A percentile compares a stretch with the other conserved stretches of the same genome.
phyloP scores from a whole-genome alignment of 2,329 filamentous ascomycete species.

The Aspergillus ustus region DNA sequence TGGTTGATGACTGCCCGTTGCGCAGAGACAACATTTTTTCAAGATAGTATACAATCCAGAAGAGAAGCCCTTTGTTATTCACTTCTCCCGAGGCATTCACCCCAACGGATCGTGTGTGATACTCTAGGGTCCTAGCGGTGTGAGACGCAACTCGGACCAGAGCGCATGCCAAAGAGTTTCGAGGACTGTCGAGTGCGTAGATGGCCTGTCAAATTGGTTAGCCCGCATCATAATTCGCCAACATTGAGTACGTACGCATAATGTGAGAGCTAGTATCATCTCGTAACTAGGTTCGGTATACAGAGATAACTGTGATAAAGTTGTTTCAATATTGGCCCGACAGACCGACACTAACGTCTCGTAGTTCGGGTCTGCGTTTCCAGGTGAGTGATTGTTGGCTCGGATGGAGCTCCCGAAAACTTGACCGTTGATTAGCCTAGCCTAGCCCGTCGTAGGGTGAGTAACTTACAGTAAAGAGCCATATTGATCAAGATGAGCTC shows the following conservation, averaged over 20 bases:
- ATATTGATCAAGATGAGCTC: constrained; percentile 20
- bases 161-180: constrained; percentile 11
- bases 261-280: constrained; percentile 17
- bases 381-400: too few relatives aligned
- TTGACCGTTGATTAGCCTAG: too few relatives aligned
- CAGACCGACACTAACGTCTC: constrained; percentile 8
- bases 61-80: background rate
- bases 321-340: constrained; percentile 16
- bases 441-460: too few relatives aligned
- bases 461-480: constrained; percentile 1
- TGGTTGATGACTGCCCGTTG: background rate
- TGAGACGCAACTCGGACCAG: constrained; percentile 16
- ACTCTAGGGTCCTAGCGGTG: background rate
- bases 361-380: too few relatives aligned
- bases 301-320: constrained; percentile 11
- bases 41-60: background rate
- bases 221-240: background rate
- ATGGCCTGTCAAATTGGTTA: background rate
- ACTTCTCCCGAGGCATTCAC: background rate
- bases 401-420: too few relatives aligned
- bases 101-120: background rate
- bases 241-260: constrained; percentile 14
- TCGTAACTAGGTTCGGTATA: constrained; percentile 15
- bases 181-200: constrained; percentile 16
- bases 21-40: background rate